These are phyloP conservation scores for Phytophthora macrochlamydospora DNA, from an alignment of 352 stramenopile species.

Conservation along the genomic window DNA sequence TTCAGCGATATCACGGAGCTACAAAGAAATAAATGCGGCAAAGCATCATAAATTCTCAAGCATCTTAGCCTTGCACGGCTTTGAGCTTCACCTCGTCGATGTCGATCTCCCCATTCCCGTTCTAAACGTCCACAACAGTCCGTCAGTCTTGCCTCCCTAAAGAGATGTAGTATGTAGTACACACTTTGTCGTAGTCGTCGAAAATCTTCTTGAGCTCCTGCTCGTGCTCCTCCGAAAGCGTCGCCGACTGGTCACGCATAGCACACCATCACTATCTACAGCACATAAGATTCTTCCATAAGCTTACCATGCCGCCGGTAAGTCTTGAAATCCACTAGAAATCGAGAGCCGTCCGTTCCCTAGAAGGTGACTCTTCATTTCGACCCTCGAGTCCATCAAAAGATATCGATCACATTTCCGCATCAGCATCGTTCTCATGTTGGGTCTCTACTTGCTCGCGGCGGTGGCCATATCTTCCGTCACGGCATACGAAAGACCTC, in stretches of 20 bases:
- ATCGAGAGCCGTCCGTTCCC: not conserved
- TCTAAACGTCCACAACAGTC: conserved; percentile 26
- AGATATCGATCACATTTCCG: conserved; percentile 21
- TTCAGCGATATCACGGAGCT: conserved; percentile 77
- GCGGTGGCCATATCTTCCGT: conserved; percentile 10
- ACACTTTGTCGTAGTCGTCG: conserved; percentile 75
- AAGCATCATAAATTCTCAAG: not conserved
- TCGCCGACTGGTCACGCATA: conserved; percentile 25
- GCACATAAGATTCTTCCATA: no score
- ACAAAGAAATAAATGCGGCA: conserved; percentile 1
- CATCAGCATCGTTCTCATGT: conserved; percentile 18
- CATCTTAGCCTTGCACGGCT: not conserved
- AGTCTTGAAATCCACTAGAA: no score
- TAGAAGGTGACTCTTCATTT: not conserved
- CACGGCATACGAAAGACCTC: conserved; percentile 20
- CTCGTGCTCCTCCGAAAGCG: conserved; percentile 72
- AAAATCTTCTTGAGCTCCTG: conserved; percentile 78
- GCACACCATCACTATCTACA: not conserved
- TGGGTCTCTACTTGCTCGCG: not conserved
- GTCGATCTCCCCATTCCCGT: conserved; percentile 72
- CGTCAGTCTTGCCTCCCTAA: not conserved
- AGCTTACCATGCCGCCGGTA: no score
- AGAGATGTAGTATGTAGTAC: not conserved
- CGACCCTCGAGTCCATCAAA: conserved; percentile 10
- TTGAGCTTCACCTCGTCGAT: conserved; percentile 54